A percentile compares a stretch with the other conserved stretches of the same genome.
Conservation (phyloP, 2,329 filamentous ascomycete genomes). For the Aquanectria penicillioides region DNA sequence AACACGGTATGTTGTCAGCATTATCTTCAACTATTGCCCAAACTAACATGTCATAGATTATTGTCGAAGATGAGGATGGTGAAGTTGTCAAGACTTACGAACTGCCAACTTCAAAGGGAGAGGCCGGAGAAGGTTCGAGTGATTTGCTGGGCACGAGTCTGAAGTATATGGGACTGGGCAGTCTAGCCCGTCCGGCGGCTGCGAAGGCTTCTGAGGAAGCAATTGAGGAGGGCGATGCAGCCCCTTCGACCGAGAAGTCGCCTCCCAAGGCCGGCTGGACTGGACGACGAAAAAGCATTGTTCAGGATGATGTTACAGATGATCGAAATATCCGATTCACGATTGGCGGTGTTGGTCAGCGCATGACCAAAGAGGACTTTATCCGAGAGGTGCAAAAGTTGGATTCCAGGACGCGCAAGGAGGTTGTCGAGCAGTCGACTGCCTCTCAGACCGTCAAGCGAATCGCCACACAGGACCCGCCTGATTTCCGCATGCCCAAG, state of each 20-base stretch:
- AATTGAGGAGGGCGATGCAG: conserved; percentile 45
- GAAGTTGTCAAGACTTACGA: conserved; percentile 89
- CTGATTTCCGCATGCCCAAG: conserved; percentile 28
- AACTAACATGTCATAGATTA: conserved; percentile 68
- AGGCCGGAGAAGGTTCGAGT: conserved; percentile 46
- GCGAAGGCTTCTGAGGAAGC: conserved; percentile 48
- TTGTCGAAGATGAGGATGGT: conserved; percentile 87
- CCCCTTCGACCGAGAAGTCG: conserved; percentile 49
- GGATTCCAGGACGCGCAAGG: conserved; percentile 70
- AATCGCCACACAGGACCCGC: conserved; percentile 55
- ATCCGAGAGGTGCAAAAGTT: conserved; percentile 78
- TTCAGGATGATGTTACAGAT: conserved; percentile 65
- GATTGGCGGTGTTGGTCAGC: conserved; percentile 75
- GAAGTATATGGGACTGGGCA: conserved; percentile 65
- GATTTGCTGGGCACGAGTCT: conserved; percentile 56
- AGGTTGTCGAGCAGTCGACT: conserved; percentile 62
- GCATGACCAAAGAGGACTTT: conserved; percentile 85
- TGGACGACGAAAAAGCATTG: conserved; percentile 52
- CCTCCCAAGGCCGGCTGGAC: conserved; percentile 61
- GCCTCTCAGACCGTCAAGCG: conserved; percentile 60
- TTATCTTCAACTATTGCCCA: neutral
- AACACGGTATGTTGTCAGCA: conserved; percentile 69
- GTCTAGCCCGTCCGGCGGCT: conserved; percentile 51
- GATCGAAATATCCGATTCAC: conserved; percentile 81
- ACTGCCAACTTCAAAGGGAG: conserved; percentile 65